Percentiles rank a stretch among this genome's conserved stretches.
Conservation (phyloP, 257 asterid genomes). For the Gardenia jasminoides region DNA sequence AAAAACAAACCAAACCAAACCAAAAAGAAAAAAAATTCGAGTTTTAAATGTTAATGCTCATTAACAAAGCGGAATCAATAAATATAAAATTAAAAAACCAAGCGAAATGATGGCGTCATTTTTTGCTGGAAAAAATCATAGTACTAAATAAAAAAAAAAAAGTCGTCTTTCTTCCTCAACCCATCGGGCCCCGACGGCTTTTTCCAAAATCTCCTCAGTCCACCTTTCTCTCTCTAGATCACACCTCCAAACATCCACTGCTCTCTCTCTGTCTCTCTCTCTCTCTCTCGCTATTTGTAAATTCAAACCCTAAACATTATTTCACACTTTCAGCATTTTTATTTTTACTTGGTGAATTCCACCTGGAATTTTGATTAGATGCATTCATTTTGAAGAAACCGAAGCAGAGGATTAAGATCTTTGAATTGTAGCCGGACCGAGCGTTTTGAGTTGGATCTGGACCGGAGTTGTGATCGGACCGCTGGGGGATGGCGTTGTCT, state of each 20-base stretch:
- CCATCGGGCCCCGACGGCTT: slow-evolving; percentile 43
- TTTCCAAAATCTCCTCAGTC: slow-evolving; percentile 32
- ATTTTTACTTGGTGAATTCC: slow-evolving; percentile 1
- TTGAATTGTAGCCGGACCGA: slow-evolving; percentile 1
- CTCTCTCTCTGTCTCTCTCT: slow-evolving; percentile 29
- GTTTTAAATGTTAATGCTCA: too few species aligned
- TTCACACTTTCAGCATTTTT: background rate
- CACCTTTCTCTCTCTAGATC: slow-evolving; percentile 72
- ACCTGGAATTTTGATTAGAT: background rate
- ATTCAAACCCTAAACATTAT: slow-evolving; percentile 2
- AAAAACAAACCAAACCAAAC: background rate
- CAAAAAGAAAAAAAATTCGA: background rate
- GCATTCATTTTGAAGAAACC: background rate
- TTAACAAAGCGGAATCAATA: too few species aligned
- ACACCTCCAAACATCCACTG: slow-evolving; percentile 25
- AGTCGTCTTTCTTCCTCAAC: slow-evolving; percentile 51
- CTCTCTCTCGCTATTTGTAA: slow-evolving; percentile 26
- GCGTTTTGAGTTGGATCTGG: slow-evolving; percentile 49
- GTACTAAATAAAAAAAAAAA: slow-evolving; percentile 19
- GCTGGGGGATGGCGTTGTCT: slow-evolving; percentile 78
- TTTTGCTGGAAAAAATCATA: background rate
- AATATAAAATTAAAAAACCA: background rate
- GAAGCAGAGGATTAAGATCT: slow-evolving; percentile 16
- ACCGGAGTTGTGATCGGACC: slow-evolving; percentile 24
- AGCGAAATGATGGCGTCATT: background rate